Base-by-base conservation (phyloP, 23 red algal genomes). In the Gracilaria vermiculophylla region DNA sequence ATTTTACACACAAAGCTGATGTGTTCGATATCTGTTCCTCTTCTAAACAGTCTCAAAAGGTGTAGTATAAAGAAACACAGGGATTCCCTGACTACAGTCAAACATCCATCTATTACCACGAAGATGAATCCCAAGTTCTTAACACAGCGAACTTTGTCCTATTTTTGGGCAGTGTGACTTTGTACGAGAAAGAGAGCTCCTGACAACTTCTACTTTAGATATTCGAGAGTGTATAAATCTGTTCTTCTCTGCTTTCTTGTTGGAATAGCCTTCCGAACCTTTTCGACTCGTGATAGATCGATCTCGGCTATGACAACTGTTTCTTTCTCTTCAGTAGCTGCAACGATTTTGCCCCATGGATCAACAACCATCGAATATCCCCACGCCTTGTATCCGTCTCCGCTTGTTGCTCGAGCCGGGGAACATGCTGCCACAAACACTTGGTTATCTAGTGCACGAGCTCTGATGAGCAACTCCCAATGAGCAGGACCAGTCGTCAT, bases 401-500 rank as follows among this genome's bases (percentile, higher is more conserved):
- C 71, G 14, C 65, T 78, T 34, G 93, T 87, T 36, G 81, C 53
- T 20, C 78, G 24, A 40, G 95, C 90, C 29, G 97, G 97, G 5
- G 87, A 92, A 74, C 97, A 99, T 33, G 89, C 89, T 37, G 77
- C 92, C 16, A 99, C 97, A 53, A 69, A 99, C 8, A 95, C 69
- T 73, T 99, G 97, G 80, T 95, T 95, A 77, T 99, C 97, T 27
- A 99, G 52, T 23, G 97, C 97, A 14, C 97, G 70, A 0, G 93
- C 90, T 23, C 97, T 53, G 60, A 93, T 35, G 15, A 99, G 57
- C 34, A 99, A 77, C 72, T 99, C 97, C 97, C 97, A 99, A 42
- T 99, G 97, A 48, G 93, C 90, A 2, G 97, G 97, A 1, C 97
- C 97, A 1, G 97, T 99, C 20, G 97, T 99, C 93, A 95, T 94